phyloP scores from a whole-genome alignment of 306 rosid genomes.

The Castanopsis chinensis region DNA sequence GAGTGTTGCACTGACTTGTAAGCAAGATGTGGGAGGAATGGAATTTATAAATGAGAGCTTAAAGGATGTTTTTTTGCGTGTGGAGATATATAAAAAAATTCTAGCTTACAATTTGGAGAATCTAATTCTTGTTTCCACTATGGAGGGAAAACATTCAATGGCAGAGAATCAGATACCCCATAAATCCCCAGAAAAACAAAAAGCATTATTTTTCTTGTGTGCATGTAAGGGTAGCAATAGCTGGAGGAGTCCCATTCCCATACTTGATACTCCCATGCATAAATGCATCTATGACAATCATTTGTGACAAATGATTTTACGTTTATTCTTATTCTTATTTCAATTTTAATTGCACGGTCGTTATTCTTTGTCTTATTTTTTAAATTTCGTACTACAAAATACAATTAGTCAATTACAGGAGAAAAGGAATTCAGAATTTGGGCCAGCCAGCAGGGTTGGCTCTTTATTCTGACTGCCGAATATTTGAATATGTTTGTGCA shows the following conservation, averaged over 20 bases:
- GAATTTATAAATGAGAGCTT: neutral
- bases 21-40: neutral
- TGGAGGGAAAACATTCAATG: constrained; percentile 17
- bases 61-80: neutral
- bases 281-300: no score
- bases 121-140: constrained; percentile 21
- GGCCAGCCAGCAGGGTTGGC: no score
- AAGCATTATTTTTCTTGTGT: neutral
- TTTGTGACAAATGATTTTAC: no score
- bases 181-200: neutral
- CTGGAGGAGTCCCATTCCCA: neutral
- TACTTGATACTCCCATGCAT: neutral
- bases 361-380: neutral
- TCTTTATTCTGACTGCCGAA: no score
- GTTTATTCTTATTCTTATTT: no score
- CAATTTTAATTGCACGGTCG: neutral
- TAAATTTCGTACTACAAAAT: neutral
- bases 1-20: neutral
- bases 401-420: neutral
- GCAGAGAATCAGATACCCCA: constrained; percentile 36
- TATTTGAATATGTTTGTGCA: no score
- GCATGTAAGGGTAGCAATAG: neutral
- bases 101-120: neutral
- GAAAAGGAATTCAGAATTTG: no score
- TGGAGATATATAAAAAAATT: neutral